Evolutionary conservation across 768 basidiomycete genomes (phyloP), one percentile per base, ranked within the genome.

Genomic region (Lactifluus pinguis): DNA sequence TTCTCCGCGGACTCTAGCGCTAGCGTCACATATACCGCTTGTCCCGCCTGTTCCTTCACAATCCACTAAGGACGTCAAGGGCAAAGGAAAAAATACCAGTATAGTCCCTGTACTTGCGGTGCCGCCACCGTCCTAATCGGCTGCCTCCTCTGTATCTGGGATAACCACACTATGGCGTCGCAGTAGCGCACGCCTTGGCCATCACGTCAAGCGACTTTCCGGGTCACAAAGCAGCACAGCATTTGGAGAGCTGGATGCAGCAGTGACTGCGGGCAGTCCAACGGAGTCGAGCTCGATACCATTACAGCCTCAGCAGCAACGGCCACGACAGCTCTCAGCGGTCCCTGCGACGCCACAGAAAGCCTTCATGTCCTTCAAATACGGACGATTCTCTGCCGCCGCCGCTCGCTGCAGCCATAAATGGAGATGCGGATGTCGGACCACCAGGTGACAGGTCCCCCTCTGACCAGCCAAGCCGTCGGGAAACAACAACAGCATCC

Each of bases 11-110:
- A 67, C 63, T 19, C 65, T 65, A 34, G 17, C 54, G 17, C 52
- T 52, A 30, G 68, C n/a, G n/a, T n/a, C n/a, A n/a, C n/a, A 69
- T 3, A 57, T 53, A 1, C 66, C 63, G 6, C 62, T 71, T 51
- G 68, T 73, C 48, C 69, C 72, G 0, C 63, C 66, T 11, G 65
- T 38, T 64, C 76, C 63, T 66, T 71, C 38, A 66, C 71, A 63
- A 38, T 54, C 29, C 68, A 73, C 63, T 68, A 65, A 56, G n/a
- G 61, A 65, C 8, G 19, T 11, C 36, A 65, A 63, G 48, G 39
- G 3, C 42, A 62, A 54, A 32, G 65, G 63, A 3, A 62, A 59
- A 48, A 49, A 60, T 9, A 5, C 4, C 6, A 34, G 39, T 25
- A 32, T 47, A 32, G 17, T 44, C 14, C 34, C 44, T 44, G 51